Evolutionary conservation across 169 alveolate genomes (phyloP), one percentile per base, ranked within the genome.

Genomic region (Amoebophrya sp.): DNA sequence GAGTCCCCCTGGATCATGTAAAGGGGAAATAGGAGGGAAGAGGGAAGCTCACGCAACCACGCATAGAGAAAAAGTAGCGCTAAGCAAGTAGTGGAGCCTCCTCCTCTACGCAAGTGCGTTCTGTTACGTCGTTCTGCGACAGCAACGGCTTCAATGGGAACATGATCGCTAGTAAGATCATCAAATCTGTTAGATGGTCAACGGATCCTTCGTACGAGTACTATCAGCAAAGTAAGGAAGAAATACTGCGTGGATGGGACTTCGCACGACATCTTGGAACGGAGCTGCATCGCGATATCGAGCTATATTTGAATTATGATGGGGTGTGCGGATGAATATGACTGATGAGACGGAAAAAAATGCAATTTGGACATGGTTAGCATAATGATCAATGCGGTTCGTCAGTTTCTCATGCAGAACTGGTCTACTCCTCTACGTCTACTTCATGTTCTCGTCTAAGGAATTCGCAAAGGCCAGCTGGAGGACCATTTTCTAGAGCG

Each of bases 221-320:
- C 83, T 65, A 65, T 36, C 83, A 65, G 83, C 18, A 65, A 36
- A 12, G 39, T 0, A 65, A 65, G 26, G 83, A 65, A 18, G 83
- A 65, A 26, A 65, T 65, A 1, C 83, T 65, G 83, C 2, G 26
- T 6, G 26, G 33, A 6, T 65, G 83, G 83, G 83, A 65, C 33
- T 65, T 65, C 26, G 83, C 83, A 36, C 2, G 83, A 36, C 38
- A 65, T 18, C 83, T 65, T 29, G 83, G 83, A 1, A 65, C 83
- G 39, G 83, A 65, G 83, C 33, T 65, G 2, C 83, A 65, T 36
- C 83, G 83, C 83, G 83, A 65, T 18, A 65, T 65, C 83, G 83
- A 65, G 83, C 83, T 65, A 36, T 65, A 26, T 26, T 36, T 65
- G 83, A 65, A 65, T 36, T n/a, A n/a, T n/a, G n/a, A n/a, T n/a